Evolutionary conservation across 495 filamentous ascomycete genomes (phyloP).

Genomic region (Tetracladium marchalianum): DNA sequence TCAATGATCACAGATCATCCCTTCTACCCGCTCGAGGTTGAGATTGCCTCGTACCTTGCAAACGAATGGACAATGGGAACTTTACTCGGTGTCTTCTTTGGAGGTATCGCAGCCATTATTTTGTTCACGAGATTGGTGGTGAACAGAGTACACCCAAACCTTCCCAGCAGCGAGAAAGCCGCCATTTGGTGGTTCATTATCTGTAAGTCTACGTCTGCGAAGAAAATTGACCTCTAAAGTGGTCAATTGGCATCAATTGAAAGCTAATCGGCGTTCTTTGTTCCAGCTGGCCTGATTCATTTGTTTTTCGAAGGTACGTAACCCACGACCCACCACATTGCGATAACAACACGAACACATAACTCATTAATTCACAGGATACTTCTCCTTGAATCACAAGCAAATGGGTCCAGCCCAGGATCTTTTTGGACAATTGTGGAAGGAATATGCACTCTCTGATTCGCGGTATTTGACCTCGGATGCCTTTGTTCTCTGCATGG

Average conservation of each 20-base stretch:
- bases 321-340: constrained; percentile 26
- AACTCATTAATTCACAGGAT: constrained; percentile 44
- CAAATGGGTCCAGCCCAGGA: constrained; percentile 30
- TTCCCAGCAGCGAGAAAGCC: constrained; percentile 39
- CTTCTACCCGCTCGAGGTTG: constrained; percentile 52
- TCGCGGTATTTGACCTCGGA: constrained; percentile 43
- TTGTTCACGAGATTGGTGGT: constrained; percentile 37
- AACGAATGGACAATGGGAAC: constrained; percentile 45
- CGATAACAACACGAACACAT: constrained; percentile 21
- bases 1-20: constrained; percentile 36
- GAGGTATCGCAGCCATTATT: constrained; percentile 40
- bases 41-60: constrained; percentile 46
- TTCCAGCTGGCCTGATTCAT: constrained; percentile 41
- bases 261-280: constrained; percentile 4
- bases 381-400: constrained; percentile 35
- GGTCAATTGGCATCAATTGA: neutral
- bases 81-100: constrained; percentile 43
- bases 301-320: constrained; percentile 36
- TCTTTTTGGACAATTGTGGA: constrained; percentile 47
- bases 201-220: constrained; percentile 33
- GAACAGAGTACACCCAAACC: constrained; percentile 32
- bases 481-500: constrained; percentile 42
- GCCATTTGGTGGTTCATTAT: constrained; percentile 61
- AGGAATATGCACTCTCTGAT: constrained; percentile 46
- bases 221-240: no score